Conservation (phyloP, 2,329 filamentous ascomycete genomes). For the Hymenoscyphus salicellus region DNA sequence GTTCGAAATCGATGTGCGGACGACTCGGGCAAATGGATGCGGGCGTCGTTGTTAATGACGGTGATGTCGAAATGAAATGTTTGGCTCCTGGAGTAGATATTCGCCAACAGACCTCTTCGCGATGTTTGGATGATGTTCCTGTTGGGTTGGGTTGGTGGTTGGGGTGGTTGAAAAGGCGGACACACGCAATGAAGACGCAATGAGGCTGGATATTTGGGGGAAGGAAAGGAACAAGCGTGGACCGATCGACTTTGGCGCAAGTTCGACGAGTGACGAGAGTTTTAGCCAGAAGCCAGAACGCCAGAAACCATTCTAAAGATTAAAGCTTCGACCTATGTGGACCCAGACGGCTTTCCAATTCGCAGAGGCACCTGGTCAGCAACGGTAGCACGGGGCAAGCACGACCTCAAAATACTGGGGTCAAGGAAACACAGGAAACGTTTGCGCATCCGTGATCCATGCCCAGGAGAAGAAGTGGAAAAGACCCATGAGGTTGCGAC, state of each 20-base stretch:
- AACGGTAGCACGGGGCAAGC: slow-evolving; percentile 1
- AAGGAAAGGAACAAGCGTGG: not conserved
- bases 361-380: not conserved
- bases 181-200: not conserved
- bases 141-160: not conserved
- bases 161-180: not conserved
- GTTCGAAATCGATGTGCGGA: not conserved
- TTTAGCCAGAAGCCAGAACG: not conserved
- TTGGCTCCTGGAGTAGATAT: not conserved
- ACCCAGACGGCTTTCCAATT: slow-evolving; percentile 2
- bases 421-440: not conserved
- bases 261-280: not conserved
- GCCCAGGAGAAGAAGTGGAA: not conserved
- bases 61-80: not conserved
- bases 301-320: slow-evolving; percentile 1
- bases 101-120: not conserved
- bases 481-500: not conserved
- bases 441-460: not conserved
- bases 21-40: slow-evolving; percentile 7
- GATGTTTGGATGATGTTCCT: not conserved
- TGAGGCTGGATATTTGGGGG: not conserved
- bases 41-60: not conserved
- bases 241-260: not conserved
- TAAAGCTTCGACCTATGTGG: slow-evolving; percentile 2
- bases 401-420: not conserved